phyloP scores from a whole-genome alignment of 345 rosid species.

The Leavenworthia alabamica region DNA sequence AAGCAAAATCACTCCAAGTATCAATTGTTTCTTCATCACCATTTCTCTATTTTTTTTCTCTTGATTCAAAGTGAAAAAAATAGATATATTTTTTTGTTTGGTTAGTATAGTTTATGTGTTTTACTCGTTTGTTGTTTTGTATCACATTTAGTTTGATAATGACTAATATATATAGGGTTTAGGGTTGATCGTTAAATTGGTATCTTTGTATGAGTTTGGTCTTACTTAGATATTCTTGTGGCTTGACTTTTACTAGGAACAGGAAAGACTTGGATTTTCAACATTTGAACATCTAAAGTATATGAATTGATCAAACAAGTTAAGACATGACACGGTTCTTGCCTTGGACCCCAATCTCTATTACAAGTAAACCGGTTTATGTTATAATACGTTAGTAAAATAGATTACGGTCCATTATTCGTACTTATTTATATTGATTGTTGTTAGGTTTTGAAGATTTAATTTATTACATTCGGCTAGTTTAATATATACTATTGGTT shows the following conservation, averaged over 20 bases:
- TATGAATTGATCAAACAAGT: slow-evolving; percentile 33
- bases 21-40: slow-evolving; percentile 24
- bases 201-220: slow-evolving; percentile 19
- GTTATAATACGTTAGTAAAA: not conserved
- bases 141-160: not conserved
- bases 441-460: not conserved
- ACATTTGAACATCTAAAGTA: slow-evolving; percentile 15
- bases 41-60: not conserved
- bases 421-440: not conserved
- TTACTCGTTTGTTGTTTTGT: slow-evolving; percentile 17
- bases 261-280: slow-evolving; percentile 26
- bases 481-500: not conserved
- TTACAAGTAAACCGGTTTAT: slow-evolving; percentile 2
- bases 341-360: slow-evolving; percentile 27
- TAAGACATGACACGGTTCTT: slow-evolving; percentile 21
- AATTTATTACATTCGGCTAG: not conserved
- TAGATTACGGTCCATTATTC: not conserved
- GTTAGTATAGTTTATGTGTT: slow-evolving; percentile 18
- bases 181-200: slow-evolving; percentile 10
- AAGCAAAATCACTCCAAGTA: slow-evolving; percentile 14
- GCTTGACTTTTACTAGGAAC: slow-evolving; percentile 31
- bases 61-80: not conserved
- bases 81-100: not conserved
- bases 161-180: slow-evolving; percentile 22
- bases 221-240: slow-evolving; percentile 10